Base-by-base conservation (phyloP, 1,284 basidiomycete species). In the Austropuccinia psidii region DNA sequence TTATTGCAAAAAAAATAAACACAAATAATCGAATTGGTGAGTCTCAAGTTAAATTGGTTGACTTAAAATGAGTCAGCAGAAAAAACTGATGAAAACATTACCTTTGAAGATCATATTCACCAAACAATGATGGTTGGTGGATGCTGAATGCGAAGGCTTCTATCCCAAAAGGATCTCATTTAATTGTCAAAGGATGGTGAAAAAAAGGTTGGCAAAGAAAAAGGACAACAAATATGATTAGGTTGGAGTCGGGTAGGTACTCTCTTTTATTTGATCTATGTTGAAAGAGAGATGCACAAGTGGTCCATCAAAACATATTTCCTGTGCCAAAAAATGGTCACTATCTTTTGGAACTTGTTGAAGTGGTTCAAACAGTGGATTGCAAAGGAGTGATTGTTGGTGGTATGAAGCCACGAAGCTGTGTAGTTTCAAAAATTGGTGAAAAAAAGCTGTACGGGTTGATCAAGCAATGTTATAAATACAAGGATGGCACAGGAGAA, bases 1-100 rank as follows among this genome's bases (percentile, higher is more conserved):
- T 39, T 60, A 21, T 70, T 70, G 17, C 54, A 70, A 21, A 70
- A 60, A n/a, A 69, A 33, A 70, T 70, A n/a, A 58, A 58, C 5
- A 70, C 67, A 29, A 70, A 70, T 47, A 13, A 55, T 15, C 45
- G 37, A 31, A 55, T 70, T 60, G 54, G 55, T 70, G 5, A 47
- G 67, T 70, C 7, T 8, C 15, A 27, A 11, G 9, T 54, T 15
- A 50, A 50, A 50, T 60, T 37, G 13, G 17, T 13, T 4, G 11
- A 19, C 2, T 19, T 33, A n/a, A n/a, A n/a, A 17, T 35, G 17
- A 15, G 33, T 4, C 24, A n/a, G n/a, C n/a, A n/a, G n/a, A 11
- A n/a, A 39, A 61, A n/a, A 43, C 58, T 61, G 37, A 61, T 43
- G 41, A 24, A 39, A 43, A 21, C n/a, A 11, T n/a, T 60, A n/a